A percentile compares a stretch with the other conserved stretches of the same genome.
Evolutionary conservation across 108 stramenopile genomes (phyloP).

Genomic region (Fragilariopsis cylindrus): DNA sequence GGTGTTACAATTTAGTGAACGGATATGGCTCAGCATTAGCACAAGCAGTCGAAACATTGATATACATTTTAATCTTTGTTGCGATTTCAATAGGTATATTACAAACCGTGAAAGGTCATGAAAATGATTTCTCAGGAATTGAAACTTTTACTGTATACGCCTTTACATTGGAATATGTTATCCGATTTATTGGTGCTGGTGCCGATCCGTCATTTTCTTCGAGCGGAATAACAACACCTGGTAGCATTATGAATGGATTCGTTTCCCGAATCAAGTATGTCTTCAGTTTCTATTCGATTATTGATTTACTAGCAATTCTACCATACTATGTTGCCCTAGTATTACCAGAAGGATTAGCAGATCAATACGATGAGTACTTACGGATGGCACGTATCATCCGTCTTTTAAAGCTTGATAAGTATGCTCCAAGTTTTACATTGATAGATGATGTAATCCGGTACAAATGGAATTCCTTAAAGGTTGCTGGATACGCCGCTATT

Average conservation of each 20-base stretch:
- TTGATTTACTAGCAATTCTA: slow-evolving; percentile 85
- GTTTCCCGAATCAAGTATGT: slow-evolving; percentile 58
- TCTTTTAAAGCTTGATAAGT: slow-evolving; percentile 89
- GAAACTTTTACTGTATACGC: slow-evolving; percentile 78
- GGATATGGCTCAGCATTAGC: slow-evolving; percentile 60
- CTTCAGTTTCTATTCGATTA: slow-evolving; percentile 82
- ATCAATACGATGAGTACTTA: slow-evolving; percentile 85
- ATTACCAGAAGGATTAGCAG: slow-evolving; percentile 63
- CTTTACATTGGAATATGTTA: slow-evolving; percentile 89
- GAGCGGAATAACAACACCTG: neutral
- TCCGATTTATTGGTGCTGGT: slow-evolving; percentile 72
- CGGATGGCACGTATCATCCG: slow-evolving; percentile 87
- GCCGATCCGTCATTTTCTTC: slow-evolving; percentile 70
- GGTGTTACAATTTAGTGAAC: slow-evolving; percentile 67
- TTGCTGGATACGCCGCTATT: slow-evolving; percentile 71
- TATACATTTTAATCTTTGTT: slow-evolving; percentile 66
- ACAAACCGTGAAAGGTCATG: slow-evolving; percentile 72
- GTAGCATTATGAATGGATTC: slow-evolving; percentile 23
- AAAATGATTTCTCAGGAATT: slow-evolving; percentile 51
- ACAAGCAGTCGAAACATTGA: slow-evolving; percentile 54
- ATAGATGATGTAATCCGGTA: slow-evolving; percentile 89
- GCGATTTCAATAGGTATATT: slow-evolving; percentile 67
- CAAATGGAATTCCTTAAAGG: slow-evolving; percentile 61
- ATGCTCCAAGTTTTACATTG: slow-evolving; percentile 81
- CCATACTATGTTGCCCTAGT: slow-evolving; percentile 79